Base-by-base conservation (phyloP, 2,329 filamentous ascomycete species). In the Colletotrichum sp. region DNA sequence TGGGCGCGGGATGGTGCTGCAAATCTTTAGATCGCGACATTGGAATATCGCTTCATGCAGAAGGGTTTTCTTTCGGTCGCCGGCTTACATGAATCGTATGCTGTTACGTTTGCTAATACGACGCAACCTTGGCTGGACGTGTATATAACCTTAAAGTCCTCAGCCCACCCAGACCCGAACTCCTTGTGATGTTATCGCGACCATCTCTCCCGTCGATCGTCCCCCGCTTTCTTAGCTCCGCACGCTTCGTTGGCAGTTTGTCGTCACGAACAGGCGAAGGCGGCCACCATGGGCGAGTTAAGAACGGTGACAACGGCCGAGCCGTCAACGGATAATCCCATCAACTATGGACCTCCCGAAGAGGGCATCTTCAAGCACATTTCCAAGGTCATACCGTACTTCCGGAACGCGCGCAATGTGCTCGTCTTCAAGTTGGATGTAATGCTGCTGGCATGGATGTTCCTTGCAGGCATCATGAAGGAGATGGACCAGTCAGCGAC, bases 401-500 rank as follows among this genome's bases (percentile, higher is more conserved):
- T 84, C 28, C 79, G 80, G 39, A 75, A 83, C 26, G 80, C 83
- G 2, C 77, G 80, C n/a, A 80, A 84, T 79, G 82, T 84, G 4
- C 77, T 84, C 7, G 78, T 84, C 6, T 81, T 84, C 78, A 84
- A 84, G 59, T 79, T 84, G 34, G 83, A 84, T 57, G 78, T 82
- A 21, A 78, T 84, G n/a, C 80, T 84, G 21, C 76, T 84, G 24
- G 77, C 81, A 5, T 86, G 84, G 84, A 82, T 83, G 6, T 85
- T 85, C 55, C 72, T 78, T 13, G 77, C 77, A 26, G 76, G 76
- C 30, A 76, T 78, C 72, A 77, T 78, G 71, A 78, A 78, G 49
- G 73, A 76, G 71, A 80, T 84, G 30, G 85, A 87, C 71, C 84
- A 85, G 75, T 80, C 81, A 8, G 84, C 84, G 60, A 84, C 82